A percentile compares a stretch with the other conserved stretches of the same genome.
Evolutionary conservation across 805 yeast species (phyloP).

Genomic region (Yarrowia sp.): DNA sequence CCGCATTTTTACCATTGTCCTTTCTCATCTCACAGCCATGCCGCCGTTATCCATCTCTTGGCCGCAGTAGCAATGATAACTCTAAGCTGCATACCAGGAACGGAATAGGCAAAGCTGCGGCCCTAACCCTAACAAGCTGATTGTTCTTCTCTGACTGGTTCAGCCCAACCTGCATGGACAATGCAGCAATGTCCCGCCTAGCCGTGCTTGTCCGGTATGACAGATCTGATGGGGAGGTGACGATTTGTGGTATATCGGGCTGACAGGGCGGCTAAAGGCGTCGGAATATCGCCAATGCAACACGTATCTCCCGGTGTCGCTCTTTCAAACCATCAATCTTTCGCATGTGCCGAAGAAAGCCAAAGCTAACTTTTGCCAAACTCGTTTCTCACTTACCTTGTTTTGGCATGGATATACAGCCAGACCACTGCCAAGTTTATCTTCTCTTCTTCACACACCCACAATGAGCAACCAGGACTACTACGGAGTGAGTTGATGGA

Average conservation of each 20-base stretch:
- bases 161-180: constrained; percentile 22
- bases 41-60: constrained; percentile 31
- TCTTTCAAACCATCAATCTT: background rate
- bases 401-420: constrained; percentile 27
- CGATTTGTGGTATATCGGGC: too few species aligned
- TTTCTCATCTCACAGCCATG: too few species aligned
- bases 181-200: constrained; percentile 35
- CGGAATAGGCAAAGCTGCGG: background rate
- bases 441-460: constrained; percentile 18
- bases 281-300: background rate
- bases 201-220: background rate
- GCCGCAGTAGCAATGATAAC: constrained; percentile 38
- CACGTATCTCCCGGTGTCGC: constrained; percentile 25
- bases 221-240: background rate
- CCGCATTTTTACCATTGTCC: too few species aligned
- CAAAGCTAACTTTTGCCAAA: constrained; percentile 36
- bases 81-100: constrained; percentile 35
- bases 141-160: constrained; percentile 22
- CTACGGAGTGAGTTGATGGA: constrained; percentile 26
- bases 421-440: constrained; percentile 12
- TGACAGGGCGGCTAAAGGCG: too few species aligned
- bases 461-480: constrained; percentile 39
- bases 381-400: constrained; percentile 15
- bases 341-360: constrained; percentile 31
- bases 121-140: constrained; percentile 36